These are phyloP conservation scores for Nothopassalora personata DNA, from an alignment of 2,329 filamentous ascomycete genomes.

Conservation along the genomic window DNA sequence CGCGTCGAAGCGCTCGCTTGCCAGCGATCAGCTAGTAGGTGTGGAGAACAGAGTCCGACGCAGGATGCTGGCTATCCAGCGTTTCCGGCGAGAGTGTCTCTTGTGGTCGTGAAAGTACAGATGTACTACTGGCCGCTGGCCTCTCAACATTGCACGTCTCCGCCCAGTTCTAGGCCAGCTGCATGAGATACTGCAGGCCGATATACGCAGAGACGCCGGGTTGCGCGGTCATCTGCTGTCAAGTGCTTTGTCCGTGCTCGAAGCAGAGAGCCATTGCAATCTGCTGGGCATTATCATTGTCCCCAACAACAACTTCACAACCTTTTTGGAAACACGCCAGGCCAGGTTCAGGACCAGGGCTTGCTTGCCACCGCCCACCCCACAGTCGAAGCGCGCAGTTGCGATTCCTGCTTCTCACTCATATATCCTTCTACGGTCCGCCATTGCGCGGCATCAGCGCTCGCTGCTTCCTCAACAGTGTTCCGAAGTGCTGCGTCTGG, in stretches of 20 bases:
- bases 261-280: not conserved
- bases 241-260: not conserved
- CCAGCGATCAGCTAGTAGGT: not conserved
- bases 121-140: not conserved
- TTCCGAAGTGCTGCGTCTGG: constrained; percentile 3
- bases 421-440: not conserved
- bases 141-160: not conserved
- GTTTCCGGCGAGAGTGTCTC: not conserved
- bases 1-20: not conserved
- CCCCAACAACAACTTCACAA: not conserved
- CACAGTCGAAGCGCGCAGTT: not conserved
- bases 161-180: not conserved
- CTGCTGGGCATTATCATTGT: not conserved
- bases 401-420: not conserved
- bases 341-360: not conserved
- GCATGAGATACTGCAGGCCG: not conserved
- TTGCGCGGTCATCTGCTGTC: not conserved
- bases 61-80: not conserved
- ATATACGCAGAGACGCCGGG: not conserved
- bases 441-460: not conserved
- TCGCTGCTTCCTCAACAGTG: constrained; percentile 1
- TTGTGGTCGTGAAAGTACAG: not conserved
- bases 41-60: not conserved
- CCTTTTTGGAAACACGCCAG: not conserved
- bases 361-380: not conserved